These are phyloP conservation scores for Halophytophthora batemanensis DNA, from an alignment of 352 stramenopile species.

Conservation along the genomic window DNA sequence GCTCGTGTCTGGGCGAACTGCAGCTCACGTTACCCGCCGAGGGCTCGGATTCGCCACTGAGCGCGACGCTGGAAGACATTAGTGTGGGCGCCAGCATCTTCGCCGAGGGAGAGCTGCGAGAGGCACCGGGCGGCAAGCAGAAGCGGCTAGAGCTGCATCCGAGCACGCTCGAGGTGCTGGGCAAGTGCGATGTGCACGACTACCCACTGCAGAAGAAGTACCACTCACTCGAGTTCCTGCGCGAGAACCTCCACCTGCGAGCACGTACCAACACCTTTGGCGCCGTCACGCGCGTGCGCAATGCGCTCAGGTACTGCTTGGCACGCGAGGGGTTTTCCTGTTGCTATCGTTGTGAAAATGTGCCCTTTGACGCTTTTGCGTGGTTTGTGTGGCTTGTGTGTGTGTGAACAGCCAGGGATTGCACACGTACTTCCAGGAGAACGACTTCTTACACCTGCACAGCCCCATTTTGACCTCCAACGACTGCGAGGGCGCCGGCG, in stretches of 20 bases:
- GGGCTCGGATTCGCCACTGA: constrained; percentile 28
- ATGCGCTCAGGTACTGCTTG: constrained; percentile 62
- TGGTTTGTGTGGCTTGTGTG: background rate
- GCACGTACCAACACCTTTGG: constrained; percentile 96
- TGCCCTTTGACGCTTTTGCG: constrained; percentile 2
- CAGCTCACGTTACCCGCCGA: constrained; percentile 87
- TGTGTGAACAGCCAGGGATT: constrained; percentile 45
- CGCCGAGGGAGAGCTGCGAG: constrained; percentile 85
- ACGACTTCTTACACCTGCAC: constrained; percentile 76
- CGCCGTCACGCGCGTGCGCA: constrained; percentile 93
- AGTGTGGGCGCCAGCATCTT: constrained; percentile 93
- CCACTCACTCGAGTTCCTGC: constrained; percentile 96
- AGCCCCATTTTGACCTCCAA: constrained; percentile 97
- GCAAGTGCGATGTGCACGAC: constrained; percentile 87
- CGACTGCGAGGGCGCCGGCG: constrained; percentile 97
- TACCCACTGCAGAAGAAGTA: constrained; percentile 99
- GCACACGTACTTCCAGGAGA: constrained; percentile 73
- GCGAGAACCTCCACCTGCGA: constrained; percentile 95
- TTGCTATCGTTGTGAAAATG: background rate
- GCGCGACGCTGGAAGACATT: constrained; percentile 80
- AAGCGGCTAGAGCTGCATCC: constrained; percentile 91
- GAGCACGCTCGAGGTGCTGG: constrained; percentile 81
- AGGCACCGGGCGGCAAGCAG: constrained; percentile 88
- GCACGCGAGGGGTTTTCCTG: too few species aligned
- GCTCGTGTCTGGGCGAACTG: constrained; percentile 90